A percentile compares a stretch with the other conserved stretches of the same genome.
Evolutionary conservation across 768 basidiomycete species (phyloP).

Genomic region (Lentinula sp.): DNA sequence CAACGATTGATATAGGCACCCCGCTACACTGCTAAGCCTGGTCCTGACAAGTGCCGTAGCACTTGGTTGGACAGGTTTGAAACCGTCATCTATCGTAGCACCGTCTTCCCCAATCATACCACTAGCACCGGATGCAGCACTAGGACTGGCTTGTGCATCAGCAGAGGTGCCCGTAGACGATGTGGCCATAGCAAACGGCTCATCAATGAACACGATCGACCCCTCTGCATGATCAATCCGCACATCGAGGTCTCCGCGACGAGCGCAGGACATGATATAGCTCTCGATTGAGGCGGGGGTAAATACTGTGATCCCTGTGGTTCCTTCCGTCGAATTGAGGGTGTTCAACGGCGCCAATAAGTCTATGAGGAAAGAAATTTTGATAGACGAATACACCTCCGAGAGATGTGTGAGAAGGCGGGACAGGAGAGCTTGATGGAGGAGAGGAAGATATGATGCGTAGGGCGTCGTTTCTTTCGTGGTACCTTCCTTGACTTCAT

Average conservation of each 20-base stretch:
- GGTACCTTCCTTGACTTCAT: not conserved
- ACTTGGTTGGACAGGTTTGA: constrained; percentile 56
- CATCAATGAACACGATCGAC: constrained; percentile 79
- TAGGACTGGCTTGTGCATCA: constrained; percentile 15
- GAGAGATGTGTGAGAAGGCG: constrained; percentile 87
- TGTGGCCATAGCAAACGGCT: constrained; percentile 16
- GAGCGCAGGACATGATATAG: constrained; percentile 89
- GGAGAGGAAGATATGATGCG: constrained; percentile 79
- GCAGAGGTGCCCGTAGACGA: not conserved
- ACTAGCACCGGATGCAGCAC: not conserved
- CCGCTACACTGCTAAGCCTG: constrained; percentile 72
- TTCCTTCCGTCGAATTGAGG: constrained; percentile 18
- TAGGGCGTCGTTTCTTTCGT: constrained; percentile 32
- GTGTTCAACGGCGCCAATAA: constrained; percentile 74
- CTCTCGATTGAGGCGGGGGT: constrained; percentile 81
- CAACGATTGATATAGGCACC: constrained; percentile 68
- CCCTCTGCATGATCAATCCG: constrained; percentile 86
- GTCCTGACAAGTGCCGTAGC: constrained; percentile 70
- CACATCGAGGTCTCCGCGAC: constrained; percentile 79
- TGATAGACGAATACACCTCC: constrained; percentile 87
- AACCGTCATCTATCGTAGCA: not conserved
- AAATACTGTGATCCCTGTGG: constrained; percentile 29
- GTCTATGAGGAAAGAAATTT: constrained; percentile 67
- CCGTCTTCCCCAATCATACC: no score
- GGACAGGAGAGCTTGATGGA: constrained; percentile 87